Evolutionary conservation across 352 stramenopile genomes (phyloP).

Genomic region (Pythium myriotylum): DNA sequence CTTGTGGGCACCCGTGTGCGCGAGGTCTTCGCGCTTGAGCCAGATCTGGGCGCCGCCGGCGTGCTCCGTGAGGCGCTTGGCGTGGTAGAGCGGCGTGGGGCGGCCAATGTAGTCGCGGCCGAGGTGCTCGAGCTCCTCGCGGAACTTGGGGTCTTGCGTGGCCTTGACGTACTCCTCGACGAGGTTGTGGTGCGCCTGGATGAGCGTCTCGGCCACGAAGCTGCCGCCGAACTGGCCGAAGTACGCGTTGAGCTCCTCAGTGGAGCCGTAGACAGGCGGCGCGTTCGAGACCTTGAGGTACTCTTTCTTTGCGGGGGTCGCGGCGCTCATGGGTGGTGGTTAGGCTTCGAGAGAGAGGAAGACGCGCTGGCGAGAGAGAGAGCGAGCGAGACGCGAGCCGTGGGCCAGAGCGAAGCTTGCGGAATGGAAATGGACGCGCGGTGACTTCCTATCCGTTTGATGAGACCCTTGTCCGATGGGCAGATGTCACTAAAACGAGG

Average conservation of each 20-base stretch:
- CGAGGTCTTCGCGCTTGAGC: slow-evolving; percentile 98
- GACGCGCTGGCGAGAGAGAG: neutral
- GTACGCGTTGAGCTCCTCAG: slow-evolving; percentile 74
- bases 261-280: slow-evolving; percentile 65
- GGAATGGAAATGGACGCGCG: slow-evolving; percentile 8
- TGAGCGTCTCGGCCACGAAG: slow-evolving; percentile 98
- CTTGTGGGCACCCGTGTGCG: slow-evolving; percentile 98
- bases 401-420: too few relatives aligned
- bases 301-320: slow-evolving; percentile 23
- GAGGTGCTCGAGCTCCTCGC: slow-evolving; percentile 95
- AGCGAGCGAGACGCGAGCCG: too few relatives aligned
- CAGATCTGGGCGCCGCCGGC: slow-evolving; percentile 95
- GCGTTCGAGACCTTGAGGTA: slow-evolving; percentile 79
- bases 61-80: slow-evolving; percentile 94
- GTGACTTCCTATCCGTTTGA: too few relatives aligned
- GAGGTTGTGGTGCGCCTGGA: slow-evolving; percentile 96
- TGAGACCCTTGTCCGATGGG: slow-evolving; percentile 5
- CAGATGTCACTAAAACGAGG: slow-evolving; percentile 14
- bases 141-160: slow-evolving; percentile 95
- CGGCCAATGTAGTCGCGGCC: slow-evolving; percentile 92
- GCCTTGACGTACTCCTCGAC: slow-evolving; percentile 92
- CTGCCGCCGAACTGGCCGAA: slow-evolving; percentile 96
- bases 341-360: neutral
- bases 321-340: slow-evolving; percentile 26
- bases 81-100: slow-evolving; percentile 97